Evolutionary conservation across 2,329 filamentous ascomycete species (phyloP), one percentile per base, ranked within the genome.

Genomic region (Elsinoe arachidis): DNA sequence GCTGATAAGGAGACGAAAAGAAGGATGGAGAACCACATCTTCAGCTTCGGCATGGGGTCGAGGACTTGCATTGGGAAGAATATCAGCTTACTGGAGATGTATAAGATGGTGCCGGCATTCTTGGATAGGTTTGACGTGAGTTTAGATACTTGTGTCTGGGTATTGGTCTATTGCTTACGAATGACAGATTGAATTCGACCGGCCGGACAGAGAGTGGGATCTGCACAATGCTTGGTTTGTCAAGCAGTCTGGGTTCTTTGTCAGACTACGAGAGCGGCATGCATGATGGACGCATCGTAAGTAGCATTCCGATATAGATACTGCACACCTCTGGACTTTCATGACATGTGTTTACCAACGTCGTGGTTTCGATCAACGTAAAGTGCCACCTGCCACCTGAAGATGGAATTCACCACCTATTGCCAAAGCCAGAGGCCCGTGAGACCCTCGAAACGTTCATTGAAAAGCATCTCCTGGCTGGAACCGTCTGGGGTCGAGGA

Each of bases 11-110:
- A 72, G 60, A 62, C 73, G 56, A 47, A 33, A 23, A 2, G 43
- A 33, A 26, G 43, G 11, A 47, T 47, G 43, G 43, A 47, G 43
- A 47, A 47, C 14, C 43, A 47, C n/a, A 47, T 47, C 21, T 47
- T 47, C 21, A 51, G 23, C 9, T 81, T 80, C 58, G 78, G 77
- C 0, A 78, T 78, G 65, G 79, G 78, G 0, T 64, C 75, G 0
- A 67, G 76, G 10, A 68, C 73, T 10, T 80, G 77, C 57, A 62
- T 80, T 43, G 78, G 78, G 0, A 73, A 72, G 59, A 72, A 78
- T 41, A 76, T 81, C 58, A 78, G 77, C 1, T 70, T 75, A 62
- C 77, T 80, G 75, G 78, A 80, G 67, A 62, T 80, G 52, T 78
- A 72, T 63, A 80, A 81, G 68, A 34, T 51, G 26, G 46, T 51